phyloP scores from a whole-genome alignment of 441 rosid genomes.

The Codiaeum variegatum region DNA sequence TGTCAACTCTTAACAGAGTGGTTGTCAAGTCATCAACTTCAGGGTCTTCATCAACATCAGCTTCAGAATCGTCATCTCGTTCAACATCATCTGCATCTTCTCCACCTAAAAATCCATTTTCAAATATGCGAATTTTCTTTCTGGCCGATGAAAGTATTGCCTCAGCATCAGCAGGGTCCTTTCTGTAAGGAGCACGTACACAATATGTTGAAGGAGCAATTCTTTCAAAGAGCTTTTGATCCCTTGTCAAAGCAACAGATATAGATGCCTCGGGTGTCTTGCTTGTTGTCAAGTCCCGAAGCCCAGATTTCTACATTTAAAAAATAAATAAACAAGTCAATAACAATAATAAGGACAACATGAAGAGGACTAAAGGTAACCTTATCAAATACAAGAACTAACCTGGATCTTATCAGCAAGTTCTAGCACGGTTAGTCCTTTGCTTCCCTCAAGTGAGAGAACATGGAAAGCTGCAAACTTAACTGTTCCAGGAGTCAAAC shows the following conservation, averaged over 20 bases:
- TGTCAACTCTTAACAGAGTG: slow-evolving; percentile 43
- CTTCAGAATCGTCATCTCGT: slow-evolving; percentile 89
- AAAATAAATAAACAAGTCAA: not conserved
- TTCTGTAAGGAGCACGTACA: slow-evolving; percentile 87
- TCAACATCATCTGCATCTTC: slow-evolving; percentile 95
- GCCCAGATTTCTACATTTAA: slow-evolving; percentile 81
- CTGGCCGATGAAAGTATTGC: slow-evolving; percentile 85
- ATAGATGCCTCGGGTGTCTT: slow-evolving; percentile 99
- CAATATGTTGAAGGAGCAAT: slow-evolving; percentile 99
- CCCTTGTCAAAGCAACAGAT: slow-evolving; percentile 98
- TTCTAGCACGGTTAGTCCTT: slow-evolving; percentile 84
- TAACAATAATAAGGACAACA: not conserved
- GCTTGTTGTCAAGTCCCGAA: slow-evolving; percentile 94
- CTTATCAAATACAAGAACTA: slow-evolving; percentile 17
- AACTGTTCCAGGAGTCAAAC: slow-evolving; percentile 99
- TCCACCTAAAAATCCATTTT: slow-evolving; percentile 72
- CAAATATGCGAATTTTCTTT: slow-evolving; percentile 83
- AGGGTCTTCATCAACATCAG: slow-evolving; percentile 85
- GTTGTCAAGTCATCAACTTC: slow-evolving; percentile 80
- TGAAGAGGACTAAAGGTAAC: not conserved
- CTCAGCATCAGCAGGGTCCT: slow-evolving; percentile 93
- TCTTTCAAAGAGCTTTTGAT: slow-evolving; percentile 98
- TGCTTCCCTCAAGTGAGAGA: slow-evolving; percentile 94
- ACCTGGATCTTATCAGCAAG: slow-evolving; percentile 99
- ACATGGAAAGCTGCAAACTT: slow-evolving; percentile 99